Base-by-base conservation (phyloP, 305 asterid genomes). In the Solanum chacoense region DNA sequence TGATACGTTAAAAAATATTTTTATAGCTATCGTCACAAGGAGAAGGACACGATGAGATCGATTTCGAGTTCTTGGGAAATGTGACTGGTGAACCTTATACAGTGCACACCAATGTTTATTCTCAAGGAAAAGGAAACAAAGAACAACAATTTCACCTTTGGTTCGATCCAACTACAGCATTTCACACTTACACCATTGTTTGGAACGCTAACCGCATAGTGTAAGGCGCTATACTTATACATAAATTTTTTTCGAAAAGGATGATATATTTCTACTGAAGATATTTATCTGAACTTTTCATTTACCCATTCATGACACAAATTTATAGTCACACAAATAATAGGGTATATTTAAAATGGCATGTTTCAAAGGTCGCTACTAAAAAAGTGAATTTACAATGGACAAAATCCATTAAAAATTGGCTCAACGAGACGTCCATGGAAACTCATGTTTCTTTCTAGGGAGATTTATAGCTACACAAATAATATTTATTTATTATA, bases 21-120 rank as follows among this genome's bases (percentile, higher is more conserved):
- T 4, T 88, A 37, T 88, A 92, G 94, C 29, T 93, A 55, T 88
- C 94, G 1, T 93, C 95, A 20, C 92, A 80, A 87, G 93, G 94
- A 69, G 34, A 89, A 29, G 91, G 76, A 10, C 96, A 93, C 10
- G 93, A 94, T 26, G 94, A 94, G 86, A 92, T 94, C 26, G 96
- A 94, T 83, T 94, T 93, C 11, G 95, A 93, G 88, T 93, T 93
- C 90, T 83, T 93, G 77, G 95, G 96, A 2, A 93, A 94, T 55
- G 37, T 42, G 9, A 73, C 91, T 3, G 94, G 94, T 1, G 86
- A 93, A 59, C 95, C 96, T 0, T 94, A 93, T 45, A 92, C 96
- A 0, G 40, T 94, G 1, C 96, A 93, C 50, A 92, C 95, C 4
- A 94, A 93, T 84, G 93, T 94, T 1, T 94, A 93, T 55, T 80